A percentile compares a stretch with the other conserved stretches of the same genome.
These are phyloP conservation scores for Wallacemonas collosoma DNA, from an alignment of 208 protist genomes.

Conservation along the genomic window DNA sequence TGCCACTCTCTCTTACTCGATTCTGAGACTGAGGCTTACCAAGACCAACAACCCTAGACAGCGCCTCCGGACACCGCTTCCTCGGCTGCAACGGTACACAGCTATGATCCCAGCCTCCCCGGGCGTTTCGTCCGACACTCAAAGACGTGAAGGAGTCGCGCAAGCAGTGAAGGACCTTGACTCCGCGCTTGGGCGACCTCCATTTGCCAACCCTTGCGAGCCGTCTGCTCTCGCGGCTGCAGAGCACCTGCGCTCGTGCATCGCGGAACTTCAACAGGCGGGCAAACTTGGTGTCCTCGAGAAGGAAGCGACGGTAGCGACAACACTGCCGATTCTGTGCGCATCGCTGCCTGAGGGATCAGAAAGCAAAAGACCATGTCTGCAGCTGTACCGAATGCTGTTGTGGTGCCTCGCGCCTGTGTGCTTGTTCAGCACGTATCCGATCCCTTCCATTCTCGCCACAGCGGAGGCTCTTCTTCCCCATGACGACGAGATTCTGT, in stretches of 20 bases:
- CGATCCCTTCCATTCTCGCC: slow-evolving; percentile 44
- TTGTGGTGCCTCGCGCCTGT: slow-evolving; percentile 38
- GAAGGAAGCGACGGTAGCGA: slow-evolving; percentile 40
- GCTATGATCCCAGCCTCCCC: no score
- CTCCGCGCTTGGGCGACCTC: slow-evolving; percentile 50
- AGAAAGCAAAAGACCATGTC: slow-evolving; percentile 37
- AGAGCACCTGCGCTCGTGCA: slow-evolving; percentile 8
- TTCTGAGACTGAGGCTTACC: no score
- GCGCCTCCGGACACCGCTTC: no score
- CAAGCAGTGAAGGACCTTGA: slow-evolving; percentile 44
- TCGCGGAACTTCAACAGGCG: slow-evolving; percentile 19
- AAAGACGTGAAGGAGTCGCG: slow-evolving; percentile 3
- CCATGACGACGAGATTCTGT: slow-evolving; percentile 40
- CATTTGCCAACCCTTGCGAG: slow-evolving; percentile 46
- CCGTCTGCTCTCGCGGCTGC: slow-evolving; percentile 32
- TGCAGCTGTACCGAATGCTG: slow-evolving; percentile 44
- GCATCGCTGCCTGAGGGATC: slow-evolving; percentile 65
- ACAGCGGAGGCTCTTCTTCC: slow-evolving; percentile 44
- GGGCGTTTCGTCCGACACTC: neutral
- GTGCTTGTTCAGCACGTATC: slow-evolving; percentile 53
- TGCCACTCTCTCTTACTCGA: no score
- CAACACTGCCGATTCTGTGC: slow-evolving; percentile 73
- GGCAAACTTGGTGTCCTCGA: slow-evolving; percentile 31
- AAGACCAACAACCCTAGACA: no score
- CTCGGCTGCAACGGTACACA: no score